Conservation (phyloP, 352 stramenopile genomes). For the Phytopythium mirpurense region DNA sequence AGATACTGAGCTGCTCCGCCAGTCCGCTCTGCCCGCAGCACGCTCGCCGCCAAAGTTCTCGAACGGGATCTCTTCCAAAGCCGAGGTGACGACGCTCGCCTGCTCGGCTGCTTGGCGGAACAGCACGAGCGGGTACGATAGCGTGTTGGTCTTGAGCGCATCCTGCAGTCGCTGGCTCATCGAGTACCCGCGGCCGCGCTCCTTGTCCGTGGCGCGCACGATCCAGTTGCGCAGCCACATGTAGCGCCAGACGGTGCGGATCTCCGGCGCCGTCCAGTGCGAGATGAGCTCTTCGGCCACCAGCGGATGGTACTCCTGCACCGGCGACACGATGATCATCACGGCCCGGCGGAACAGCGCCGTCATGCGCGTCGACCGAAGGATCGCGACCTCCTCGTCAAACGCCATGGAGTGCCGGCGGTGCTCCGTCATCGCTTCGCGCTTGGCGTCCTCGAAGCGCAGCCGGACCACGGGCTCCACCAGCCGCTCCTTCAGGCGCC, state of each 20-base stretch:
- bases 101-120: slow-evolving; percentile 75
- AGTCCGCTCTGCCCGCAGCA: background rate
- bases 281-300: slow-evolving; percentile 81
- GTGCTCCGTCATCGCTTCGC: slow-evolving; percentile 25
- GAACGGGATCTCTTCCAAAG: slow-evolving; percentile 47
- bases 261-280: slow-evolving; percentile 67
- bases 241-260: slow-evolving; percentile 78
- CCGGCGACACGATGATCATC: slow-evolving; percentile 74
- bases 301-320: slow-evolving; percentile 70
- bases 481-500: slow-evolving; percentile 65
- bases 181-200: slow-evolving; percentile 57
- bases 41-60: slow-evolving; percentile 3
- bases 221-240: slow-evolving; percentile 87
- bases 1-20: background rate
- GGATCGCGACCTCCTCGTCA: slow-evolving; percentile 63
- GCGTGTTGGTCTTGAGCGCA: slow-evolving; percentile 59
- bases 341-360: slow-evolving; percentile 72
- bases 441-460: slow-evolving; percentile 52
- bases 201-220: slow-evolving; percentile 64
- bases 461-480: slow-evolving; percentile 53
- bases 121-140: slow-evolving; percentile 60
- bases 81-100: slow-evolving; percentile 61
- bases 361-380: slow-evolving; percentile 46
- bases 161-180: slow-evolving; percentile 64
- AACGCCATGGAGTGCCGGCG: slow-evolving; percentile 15